Conservation (phyloP, 805 yeast genomes). For the Yamadazyma tumulicola region DNA sequence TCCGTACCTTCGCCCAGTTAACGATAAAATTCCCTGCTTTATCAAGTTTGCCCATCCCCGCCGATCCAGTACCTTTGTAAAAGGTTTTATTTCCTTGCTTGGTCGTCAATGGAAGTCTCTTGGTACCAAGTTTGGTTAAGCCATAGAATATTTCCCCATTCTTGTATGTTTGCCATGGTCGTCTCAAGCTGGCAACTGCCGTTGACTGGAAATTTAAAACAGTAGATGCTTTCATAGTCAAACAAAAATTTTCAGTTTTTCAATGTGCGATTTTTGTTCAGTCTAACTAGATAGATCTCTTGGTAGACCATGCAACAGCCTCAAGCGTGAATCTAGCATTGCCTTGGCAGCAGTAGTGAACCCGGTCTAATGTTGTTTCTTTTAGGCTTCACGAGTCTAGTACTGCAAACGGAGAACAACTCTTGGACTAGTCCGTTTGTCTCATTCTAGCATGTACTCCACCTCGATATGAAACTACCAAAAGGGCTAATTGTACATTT, state of each 20-base stretch:
- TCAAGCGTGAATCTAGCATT: too few relatives aligned
- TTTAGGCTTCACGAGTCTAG: too few relatives aligned
- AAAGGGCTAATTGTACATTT: too few relatives aligned
- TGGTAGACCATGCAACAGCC: too few relatives aligned
- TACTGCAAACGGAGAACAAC: too few relatives aligned
- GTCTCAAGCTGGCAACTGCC: slow-evolving; percentile 47
- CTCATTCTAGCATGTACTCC: too few relatives aligned
- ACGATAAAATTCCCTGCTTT: slow-evolving; percentile 70
- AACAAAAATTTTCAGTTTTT: slow-evolving; percentile 1
- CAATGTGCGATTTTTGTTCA: too few relatives aligned
- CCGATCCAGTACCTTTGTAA: slow-evolving; percentile 95
- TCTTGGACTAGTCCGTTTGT: too few relatives aligned
- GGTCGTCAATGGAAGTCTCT: slow-evolving; percentile 79
- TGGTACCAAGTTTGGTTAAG: slow-evolving; percentile 69
- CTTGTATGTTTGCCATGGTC: slow-evolving; percentile 86
- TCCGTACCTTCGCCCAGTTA: slow-evolving; percentile 82
- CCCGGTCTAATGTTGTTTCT: too few relatives aligned
- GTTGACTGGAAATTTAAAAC: slow-evolving; percentile 47
- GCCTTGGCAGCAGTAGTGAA: too few relatives aligned
- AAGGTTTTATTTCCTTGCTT: slow-evolving; percentile 92
- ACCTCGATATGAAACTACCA: too few relatives aligned
- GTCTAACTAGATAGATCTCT: too few relatives aligned
- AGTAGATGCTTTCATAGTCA: slow-evolving; percentile 48
- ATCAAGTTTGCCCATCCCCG: slow-evolving; percentile 85
- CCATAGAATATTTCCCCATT: slow-evolving; percentile 89